Conservation (phyloP, 306 rosid species). For the Malus sieversii region DNA sequence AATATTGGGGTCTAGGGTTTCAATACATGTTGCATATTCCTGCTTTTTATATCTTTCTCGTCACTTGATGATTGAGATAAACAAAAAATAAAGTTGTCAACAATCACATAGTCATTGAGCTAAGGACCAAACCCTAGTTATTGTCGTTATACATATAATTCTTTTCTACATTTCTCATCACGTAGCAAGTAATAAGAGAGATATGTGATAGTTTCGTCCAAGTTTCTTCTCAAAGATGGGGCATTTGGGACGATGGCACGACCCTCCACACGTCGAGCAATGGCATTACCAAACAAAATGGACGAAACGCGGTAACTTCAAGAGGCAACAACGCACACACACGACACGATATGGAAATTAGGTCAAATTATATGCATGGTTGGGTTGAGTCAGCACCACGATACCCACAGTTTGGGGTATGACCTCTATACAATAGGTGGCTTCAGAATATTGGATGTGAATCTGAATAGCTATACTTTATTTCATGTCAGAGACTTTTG, state of each 20-base stretch:
- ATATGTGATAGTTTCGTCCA: too few species aligned
- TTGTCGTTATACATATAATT: too few species aligned
- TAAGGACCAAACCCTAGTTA: too few species aligned
- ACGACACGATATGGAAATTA: neutral
- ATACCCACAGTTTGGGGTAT: neutral
- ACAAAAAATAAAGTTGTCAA: too few species aligned
- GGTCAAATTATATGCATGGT: neutral
- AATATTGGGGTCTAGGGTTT: neutral
- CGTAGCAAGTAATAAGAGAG: too few species aligned
- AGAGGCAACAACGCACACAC: neutral
- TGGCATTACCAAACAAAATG: neutral
- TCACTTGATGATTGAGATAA: too few species aligned
- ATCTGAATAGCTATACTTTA: neutral
- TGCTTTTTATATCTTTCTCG: too few species aligned
- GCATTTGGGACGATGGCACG: neutral
- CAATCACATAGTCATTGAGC: too few species aligned
- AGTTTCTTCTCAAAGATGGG: too few species aligned
- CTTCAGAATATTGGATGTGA: neutral
- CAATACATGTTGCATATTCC: too few species aligned
- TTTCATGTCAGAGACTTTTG: neutral
- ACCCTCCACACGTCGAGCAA: neutral
- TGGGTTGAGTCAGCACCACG: neutral
- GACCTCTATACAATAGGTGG: neutral
- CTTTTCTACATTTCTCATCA: too few species aligned
- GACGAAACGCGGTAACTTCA: neutral